Evolutionary conservation across 176 grass and related monocot genomes (phyloP), one percentile per base, ranked within the genome.

Genomic region (Eleusine indica): DNA sequence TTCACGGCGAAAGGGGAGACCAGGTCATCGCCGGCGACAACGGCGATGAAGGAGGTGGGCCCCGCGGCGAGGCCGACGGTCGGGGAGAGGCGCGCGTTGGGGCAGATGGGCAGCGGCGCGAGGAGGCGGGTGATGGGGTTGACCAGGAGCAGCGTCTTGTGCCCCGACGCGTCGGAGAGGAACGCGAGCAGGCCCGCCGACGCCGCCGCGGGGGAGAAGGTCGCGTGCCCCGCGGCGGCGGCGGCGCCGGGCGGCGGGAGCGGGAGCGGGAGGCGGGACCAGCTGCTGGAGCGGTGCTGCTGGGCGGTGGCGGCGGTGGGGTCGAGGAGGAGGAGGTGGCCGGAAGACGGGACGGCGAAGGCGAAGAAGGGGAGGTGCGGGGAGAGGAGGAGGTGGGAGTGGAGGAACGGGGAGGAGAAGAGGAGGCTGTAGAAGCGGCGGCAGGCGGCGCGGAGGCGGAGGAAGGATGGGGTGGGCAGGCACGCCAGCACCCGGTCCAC

Each of bases 1-100:
- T 98, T 98, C 44, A 98, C 96, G 1, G 96, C 93, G 78, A 98
- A 98, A 16, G 96, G 96, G 29, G 96, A 98, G 6, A 98, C 92
- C 28, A 98, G 85, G 64, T 98, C 87, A 25, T 98, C 96, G 3
- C 96, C 96, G 1, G 93, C 93, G 0, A 98, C 62, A 43, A 98
- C 80, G 17, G 82, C 89, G 42, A 92, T 87, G 80, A 98, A 91
- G 58, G 89, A 98, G 2, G 96, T 93, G 4, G 91, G 85, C 0
- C 93, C 87, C 1, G 87, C 91, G 11, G 96, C 78, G 72, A 98
- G 88, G 25, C 93, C 93, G 13, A 95, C 91, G 7, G 96, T 88
- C 12, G 96, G 96, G 15, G 87, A 98, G 54, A 95, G 82, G 38
- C 96, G 93, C 1, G 91, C 85, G 8, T 81, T 98, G 17, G 91